phyloP scores from a whole-genome alignment of 2,329 filamentous ascomycete species.

The Aspergillus puulaauensis region DNA sequence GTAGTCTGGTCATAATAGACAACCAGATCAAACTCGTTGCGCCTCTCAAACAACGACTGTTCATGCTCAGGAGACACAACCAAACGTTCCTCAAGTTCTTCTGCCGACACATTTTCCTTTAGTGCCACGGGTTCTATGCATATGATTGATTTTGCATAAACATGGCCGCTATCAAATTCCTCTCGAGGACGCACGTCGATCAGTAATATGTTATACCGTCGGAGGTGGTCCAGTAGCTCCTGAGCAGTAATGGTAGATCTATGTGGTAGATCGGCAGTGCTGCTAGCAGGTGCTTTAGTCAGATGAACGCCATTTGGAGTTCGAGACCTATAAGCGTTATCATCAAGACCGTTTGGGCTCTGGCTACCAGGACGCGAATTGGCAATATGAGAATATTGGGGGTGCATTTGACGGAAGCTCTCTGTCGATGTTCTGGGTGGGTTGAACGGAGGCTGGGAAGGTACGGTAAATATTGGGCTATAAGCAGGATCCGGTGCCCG shows the following conservation, averaged over 20 bases:
- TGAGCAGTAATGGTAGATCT: conserved; percentile 66
- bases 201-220: conserved; percentile 66
- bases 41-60: conserved; percentile 68
- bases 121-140: conserved; percentile 84
- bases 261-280: conserved; percentile 51
- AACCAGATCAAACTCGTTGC: conserved; percentile 77
- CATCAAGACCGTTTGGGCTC: conserved; percentile 33
- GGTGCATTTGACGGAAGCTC: conserved; percentile 37
- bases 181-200: conserved; percentile 82
- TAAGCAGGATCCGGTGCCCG: conserved; percentile 51
- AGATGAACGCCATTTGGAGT: conserved; percentile 44
- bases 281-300: conserved; percentile 40
- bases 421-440: conserved; percentile 43
- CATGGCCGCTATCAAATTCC: conserved; percentile 84
- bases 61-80: conserved; percentile 58
- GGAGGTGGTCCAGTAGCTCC: conserved; percentile 70
- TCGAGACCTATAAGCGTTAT: conserved; percentile 45
- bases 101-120: conserved; percentile 65
- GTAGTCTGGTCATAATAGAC: conserved; percentile 83
- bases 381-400: conserved; percentile 36
- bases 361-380: conserved; percentile 35
- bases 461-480: conserved; percentile 44
- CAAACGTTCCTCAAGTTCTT: conserved; percentile 56
- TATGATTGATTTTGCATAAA: conserved; percentile 78
- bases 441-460: conserved; percentile 38